These are phyloP conservation scores for Cladosporium sp. DNA, from an alignment of 2,329 filamentous ascomycete genomes.

Conservation along the genomic window DNA sequence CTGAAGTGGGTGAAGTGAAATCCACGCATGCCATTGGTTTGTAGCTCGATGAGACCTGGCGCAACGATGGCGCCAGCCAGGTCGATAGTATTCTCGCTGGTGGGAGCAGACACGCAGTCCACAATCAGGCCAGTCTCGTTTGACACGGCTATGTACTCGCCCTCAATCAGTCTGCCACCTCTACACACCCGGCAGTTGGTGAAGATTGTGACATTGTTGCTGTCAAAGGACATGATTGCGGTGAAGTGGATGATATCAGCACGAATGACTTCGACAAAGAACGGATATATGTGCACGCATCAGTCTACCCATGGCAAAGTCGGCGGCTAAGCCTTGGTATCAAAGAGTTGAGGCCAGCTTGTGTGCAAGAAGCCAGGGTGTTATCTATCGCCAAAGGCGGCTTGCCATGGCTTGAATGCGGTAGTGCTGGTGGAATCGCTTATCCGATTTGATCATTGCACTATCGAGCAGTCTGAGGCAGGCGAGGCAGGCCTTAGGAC, in stretches of 20 bases:
- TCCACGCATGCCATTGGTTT: constrained; percentile 50
- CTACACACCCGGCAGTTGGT: constrained; percentile 43
- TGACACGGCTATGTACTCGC: constrained; percentile 41
- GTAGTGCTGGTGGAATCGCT: too few species aligned
- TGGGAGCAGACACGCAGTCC: constrained; percentile 36
- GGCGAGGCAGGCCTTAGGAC: too few species aligned
- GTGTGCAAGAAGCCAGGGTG: neutral
- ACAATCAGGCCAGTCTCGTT: constrained; percentile 41
- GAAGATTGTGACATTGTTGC: constrained; percentile 33
- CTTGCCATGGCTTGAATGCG: constrained; percentile 1
- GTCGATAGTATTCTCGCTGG: constrained; percentile 41
- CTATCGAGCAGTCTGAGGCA: too few species aligned
- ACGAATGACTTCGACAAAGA: too few species aligned
- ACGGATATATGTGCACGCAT: too few species aligned
- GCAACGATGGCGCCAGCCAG: constrained; percentile 48
- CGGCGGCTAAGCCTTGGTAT: neutral
- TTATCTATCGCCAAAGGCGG: neutral
- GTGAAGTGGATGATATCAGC: too few species aligned
- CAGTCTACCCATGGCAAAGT: neutral
- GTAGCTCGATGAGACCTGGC: constrained; percentile 52
- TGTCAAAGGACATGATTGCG: neutral
- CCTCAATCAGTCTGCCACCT: constrained; percentile 38
- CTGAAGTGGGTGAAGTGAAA: constrained; percentile 52
- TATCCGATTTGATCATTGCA: too few species aligned
- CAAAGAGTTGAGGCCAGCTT: neutral